Evolutionary conservation across 176 grass and related monocot genomes (phyloP).

Genomic region (Oryza australiensis): DNA sequence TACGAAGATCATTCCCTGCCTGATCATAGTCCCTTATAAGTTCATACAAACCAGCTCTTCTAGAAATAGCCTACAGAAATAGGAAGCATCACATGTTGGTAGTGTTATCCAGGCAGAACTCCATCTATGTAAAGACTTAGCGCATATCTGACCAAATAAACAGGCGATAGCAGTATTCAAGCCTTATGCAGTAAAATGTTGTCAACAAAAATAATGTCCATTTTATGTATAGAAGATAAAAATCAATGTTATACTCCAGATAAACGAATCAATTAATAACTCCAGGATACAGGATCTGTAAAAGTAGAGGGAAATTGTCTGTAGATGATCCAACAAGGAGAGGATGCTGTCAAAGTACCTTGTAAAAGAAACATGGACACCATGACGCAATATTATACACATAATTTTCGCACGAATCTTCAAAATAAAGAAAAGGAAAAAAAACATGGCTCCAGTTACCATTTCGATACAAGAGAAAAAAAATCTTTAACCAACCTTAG

Average conservation of each 20-base stretch:
- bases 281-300: not conserved
- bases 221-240: not conserved
- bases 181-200: conserved; percentile 7
- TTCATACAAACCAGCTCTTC: conserved; percentile 82
- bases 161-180: conserved; percentile 6
- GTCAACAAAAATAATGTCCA: not conserved
- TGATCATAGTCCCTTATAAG: conserved; percentile 81
- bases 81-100: conserved; percentile 27
- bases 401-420: not conserved
- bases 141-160: not conserved
- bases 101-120: not conserved
- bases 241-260: conserved; percentile 15
- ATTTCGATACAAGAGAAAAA: conserved; percentile 21
- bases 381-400: not conserved
- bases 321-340: conserved; percentile 8
- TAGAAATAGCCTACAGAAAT: conserved; percentile 75
- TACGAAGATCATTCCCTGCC: conserved; percentile 68
- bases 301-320: not conserved
- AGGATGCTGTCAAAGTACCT: conserved; percentile 16
- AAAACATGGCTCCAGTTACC: not conserved
- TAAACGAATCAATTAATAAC: conserved; percentile 21
- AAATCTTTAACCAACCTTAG: conserved; percentile 62
- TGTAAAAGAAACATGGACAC: conserved; percentile 28
- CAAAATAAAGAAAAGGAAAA: conserved; percentile 5
- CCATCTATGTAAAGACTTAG: conserved; percentile 1